Conservation (phyloP, 2,329 filamentous ascomycete species). For the Xylaria sp. region DNA sequence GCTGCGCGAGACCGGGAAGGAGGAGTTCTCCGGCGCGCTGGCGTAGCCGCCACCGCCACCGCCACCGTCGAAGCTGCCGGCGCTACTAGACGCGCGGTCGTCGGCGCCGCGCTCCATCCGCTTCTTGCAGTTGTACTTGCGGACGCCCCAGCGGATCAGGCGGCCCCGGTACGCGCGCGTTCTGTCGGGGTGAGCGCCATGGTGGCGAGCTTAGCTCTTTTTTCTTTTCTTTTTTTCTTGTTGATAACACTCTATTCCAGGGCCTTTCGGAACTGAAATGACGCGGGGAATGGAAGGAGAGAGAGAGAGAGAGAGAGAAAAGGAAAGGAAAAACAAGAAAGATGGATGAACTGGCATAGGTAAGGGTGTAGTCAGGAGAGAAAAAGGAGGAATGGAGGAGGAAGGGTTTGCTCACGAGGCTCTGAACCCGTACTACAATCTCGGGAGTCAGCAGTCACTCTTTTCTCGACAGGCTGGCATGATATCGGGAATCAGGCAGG, state of each 20-base stretch:
- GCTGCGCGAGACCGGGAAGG: slow-evolving; percentile 21
- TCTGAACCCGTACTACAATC: slow-evolving; percentile 38
- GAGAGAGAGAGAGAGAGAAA: background rate
- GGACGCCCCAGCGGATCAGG: slow-evolving; percentile 48
- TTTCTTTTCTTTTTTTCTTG: background rate
- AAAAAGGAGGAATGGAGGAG: background rate
- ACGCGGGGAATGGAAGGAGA: background rate
- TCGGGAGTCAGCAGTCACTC: too few relatives aligned
- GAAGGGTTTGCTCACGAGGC: slow-evolving; percentile 45
- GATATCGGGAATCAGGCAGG: too few relatives aligned
- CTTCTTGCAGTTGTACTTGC: slow-evolving; percentile 50
- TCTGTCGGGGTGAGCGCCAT: slow-evolving; percentile 24
- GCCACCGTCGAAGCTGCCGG: slow-evolving; percentile 3
- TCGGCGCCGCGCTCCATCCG: too few relatives aligned
- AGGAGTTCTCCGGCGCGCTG: slow-evolving; percentile 8
- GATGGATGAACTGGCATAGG: background rate
- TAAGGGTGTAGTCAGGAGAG: slow-evolving; percentile 22
- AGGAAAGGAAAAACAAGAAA: background rate
- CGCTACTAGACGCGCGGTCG: slow-evolving; percentile 9
- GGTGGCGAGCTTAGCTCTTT: slow-evolving; percentile 4
- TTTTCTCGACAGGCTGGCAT: too few relatives aligned
- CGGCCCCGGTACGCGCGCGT: slow-evolving; percentile 54
- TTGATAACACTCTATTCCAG: too few relatives aligned
- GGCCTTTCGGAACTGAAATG: background rate
- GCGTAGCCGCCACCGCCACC: slow-evolving; percentile 4